Evolutionary conservation across 1,284 basidiomycete species (phyloP), one percentile per base, ranked within the genome.

Genomic region (Meira miltonrushii): DNA sequence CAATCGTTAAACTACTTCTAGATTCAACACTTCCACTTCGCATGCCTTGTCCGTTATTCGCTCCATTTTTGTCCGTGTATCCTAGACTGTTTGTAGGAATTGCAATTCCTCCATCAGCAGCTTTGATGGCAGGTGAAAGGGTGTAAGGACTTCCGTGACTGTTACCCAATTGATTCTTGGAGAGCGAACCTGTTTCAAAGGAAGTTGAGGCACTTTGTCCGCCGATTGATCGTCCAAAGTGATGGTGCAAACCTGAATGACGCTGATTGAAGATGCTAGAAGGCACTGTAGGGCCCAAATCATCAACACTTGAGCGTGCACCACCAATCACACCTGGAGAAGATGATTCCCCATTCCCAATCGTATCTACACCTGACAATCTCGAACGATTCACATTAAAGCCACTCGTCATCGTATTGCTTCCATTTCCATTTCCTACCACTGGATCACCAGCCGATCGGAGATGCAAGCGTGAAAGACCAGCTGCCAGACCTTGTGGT

Each of bases 401-500:
- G 28, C 28, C 28, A 33, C 8, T 33, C 3, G 28, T 33, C 28
- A 33, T 33, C 8, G 25, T 52, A 44, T 39, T 54, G 38, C 21
- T 21, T 15, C 33, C 56, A 39, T 15, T n/a, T 12, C 59, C 56
- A 21, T 46, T 46, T 25, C 39, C 43, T 33, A 43, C 46, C 43
- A 21, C 13, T 13, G 28, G n/a, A 43, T 19, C 39, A 21, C 19
- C 23, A 48, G 12, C 57, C 13, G 23, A 49, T 59, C 53, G 57
- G 17, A 89, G 86, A 68, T 92, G 89, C 62, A 92, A 86, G 48
- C 89, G 82, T 47, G 88, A 90, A 74, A 89, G 86, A 2, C 90
- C 90, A 0, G 89, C 89, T 0, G 89, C 89, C 23, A 92, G 82
- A 39, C 89, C 89, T 64, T 91, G 89, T 1, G 90, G 89, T n/a